A percentile compares a stretch with the other conserved stretches of the same genome.
Conservation (phyloP, 257 asterid genomes). For the Prunella vulgaris region DNA sequence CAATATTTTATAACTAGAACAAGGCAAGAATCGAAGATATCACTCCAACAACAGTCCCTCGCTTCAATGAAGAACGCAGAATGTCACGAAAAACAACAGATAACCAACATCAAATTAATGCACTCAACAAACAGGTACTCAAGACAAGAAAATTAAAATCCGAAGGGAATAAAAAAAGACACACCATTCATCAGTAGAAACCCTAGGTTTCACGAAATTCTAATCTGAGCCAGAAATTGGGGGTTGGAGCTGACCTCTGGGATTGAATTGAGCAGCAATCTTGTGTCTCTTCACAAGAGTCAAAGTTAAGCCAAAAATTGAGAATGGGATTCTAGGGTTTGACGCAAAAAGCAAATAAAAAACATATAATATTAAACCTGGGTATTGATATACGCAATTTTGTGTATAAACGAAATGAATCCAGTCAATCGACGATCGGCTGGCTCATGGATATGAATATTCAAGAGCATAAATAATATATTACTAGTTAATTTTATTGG, state of each 20-base stretch:
- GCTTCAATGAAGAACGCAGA: slow-evolving; percentile 17
- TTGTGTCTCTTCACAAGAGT: slow-evolving; percentile 26
- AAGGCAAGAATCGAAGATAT: slow-evolving; percentile 5
- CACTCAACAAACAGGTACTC: slow-evolving; percentile 16
- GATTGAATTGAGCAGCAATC: slow-evolving; percentile 34
- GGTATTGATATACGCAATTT: slow-evolving; percentile 28
- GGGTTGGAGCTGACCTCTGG: slow-evolving; percentile 34
- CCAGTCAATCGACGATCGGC: slow-evolving; percentile 32
- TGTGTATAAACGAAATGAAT: slow-evolving; percentile 22
- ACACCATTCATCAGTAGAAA: slow-evolving; percentile 12
- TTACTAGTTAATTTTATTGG: slow-evolving; percentile 15
- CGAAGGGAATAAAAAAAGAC: neutral
- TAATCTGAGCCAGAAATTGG: slow-evolving; percentile 30
- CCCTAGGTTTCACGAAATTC: slow-evolving; percentile 23
- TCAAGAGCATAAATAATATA: slow-evolving; percentile 21
- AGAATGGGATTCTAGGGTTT: slow-evolving; percentile 40
- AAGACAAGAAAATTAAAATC: slow-evolving; percentile 17
- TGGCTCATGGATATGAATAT: slow-evolving; percentile 49
- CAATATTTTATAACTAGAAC: neutral
- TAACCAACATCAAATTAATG: slow-evolving; percentile 24
- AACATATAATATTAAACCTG: slow-evolving; percentile 18
- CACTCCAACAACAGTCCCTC: slow-evolving; percentile 16
- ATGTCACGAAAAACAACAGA: slow-evolving; percentile 13
- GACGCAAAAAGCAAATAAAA: slow-evolving; percentile 27
- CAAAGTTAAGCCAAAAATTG: slow-evolving; percentile 38